Evolutionary conservation across 495 filamentous ascomycete species (phyloP).

Genomic region (Physcia stellaris): DNA sequence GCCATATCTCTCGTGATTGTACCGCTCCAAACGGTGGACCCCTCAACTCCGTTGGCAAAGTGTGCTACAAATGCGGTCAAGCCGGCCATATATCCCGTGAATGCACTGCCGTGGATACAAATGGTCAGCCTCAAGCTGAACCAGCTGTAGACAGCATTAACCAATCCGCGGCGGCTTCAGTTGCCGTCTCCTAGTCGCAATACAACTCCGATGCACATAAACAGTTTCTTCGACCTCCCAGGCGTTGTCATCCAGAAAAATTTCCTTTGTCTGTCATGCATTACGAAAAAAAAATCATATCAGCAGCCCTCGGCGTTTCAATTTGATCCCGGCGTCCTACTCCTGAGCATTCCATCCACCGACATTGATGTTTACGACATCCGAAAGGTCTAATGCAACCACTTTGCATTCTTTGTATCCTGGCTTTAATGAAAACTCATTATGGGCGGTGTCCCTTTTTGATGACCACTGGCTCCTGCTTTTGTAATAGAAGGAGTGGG

Average conservation of each 20-base stretch:
- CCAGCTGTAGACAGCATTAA: conserved; percentile 30
- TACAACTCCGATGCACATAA: neutral
- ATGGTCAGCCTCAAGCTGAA: conserved; percentile 32
- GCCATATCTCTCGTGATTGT: conserved; percentile 96
- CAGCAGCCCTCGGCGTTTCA: neutral
- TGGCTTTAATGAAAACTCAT: no score
- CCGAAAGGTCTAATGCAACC: neutral
- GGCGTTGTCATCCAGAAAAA: neutral
- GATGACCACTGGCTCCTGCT: no score
- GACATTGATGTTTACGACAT: no score
- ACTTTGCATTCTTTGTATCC: no score
- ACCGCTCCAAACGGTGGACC: conserved; percentile 94
- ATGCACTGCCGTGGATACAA: conserved; percentile 54
- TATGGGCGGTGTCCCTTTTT: no score
- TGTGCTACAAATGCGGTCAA: conserved; percentile 95
- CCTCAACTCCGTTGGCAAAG: conserved; percentile 90
- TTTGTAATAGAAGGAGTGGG: no score
- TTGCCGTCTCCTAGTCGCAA: conserved; percentile 40
- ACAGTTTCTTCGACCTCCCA: neutral
- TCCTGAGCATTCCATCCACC: neutral
- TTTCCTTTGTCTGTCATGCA: conserved; percentile 12
- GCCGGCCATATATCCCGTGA: conserved; percentile 93
- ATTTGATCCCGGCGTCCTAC: neutral
- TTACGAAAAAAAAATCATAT: conserved; percentile 7
- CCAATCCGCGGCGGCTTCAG: conserved; percentile 31